Evolutionary conservation across 2,329 filamentous ascomycete species (phyloP).

Genomic region (Xylariaceae sp.): DNA sequence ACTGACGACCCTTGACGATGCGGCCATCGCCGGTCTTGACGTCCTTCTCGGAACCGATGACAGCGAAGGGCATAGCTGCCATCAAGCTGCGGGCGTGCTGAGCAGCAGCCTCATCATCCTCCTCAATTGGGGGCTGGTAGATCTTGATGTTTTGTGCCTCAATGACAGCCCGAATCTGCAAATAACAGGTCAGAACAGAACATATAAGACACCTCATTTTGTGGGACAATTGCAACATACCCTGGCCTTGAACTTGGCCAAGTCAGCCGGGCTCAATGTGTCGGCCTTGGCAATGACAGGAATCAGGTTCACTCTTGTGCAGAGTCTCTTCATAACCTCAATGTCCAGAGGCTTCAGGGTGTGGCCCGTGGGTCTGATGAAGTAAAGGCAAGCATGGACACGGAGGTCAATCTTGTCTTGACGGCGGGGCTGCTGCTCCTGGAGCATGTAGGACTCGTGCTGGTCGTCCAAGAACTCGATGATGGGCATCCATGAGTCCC

Average conservation of each 20-base stretch:
- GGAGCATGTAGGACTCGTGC: constrained; percentile 99
- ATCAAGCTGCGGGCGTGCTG: constrained; percentile 92
- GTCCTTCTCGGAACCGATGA: constrained; percentile 98
- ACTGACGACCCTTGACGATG: constrained; percentile 97
- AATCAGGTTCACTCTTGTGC: constrained; percentile 96
- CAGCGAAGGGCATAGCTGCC: constrained; percentile 96
- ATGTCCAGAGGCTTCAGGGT: constrained; percentile 98
- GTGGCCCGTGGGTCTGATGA: constrained; percentile 97
- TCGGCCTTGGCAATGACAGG: constrained; percentile 98
- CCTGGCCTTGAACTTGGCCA: constrained; percentile 91
- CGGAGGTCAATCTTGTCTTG: constrained; percentile 98
- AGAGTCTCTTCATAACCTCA: constrained; percentile 99
- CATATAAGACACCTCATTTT: neutral
- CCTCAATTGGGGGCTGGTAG: constrained; percentile 95
- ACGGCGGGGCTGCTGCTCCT: constrained; percentile 98
- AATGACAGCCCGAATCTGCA: constrained; percentile 85
- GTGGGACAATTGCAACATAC: constrained; percentile 47
- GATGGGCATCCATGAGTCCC: constrained; percentile 99
- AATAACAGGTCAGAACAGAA: constrained; percentile 8
- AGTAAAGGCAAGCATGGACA: constrained; percentile 97
- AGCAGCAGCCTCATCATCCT: constrained; percentile 94
- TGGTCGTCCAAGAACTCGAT: constrained; percentile 99
- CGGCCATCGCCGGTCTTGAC: constrained; percentile 94
- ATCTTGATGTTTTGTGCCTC: constrained; percentile 99
- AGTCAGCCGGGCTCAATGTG: constrained; percentile 86